Conservation (phyloP, 2,329 filamentous ascomycete genomes). For the Bretziella fagacearum region DNA sequence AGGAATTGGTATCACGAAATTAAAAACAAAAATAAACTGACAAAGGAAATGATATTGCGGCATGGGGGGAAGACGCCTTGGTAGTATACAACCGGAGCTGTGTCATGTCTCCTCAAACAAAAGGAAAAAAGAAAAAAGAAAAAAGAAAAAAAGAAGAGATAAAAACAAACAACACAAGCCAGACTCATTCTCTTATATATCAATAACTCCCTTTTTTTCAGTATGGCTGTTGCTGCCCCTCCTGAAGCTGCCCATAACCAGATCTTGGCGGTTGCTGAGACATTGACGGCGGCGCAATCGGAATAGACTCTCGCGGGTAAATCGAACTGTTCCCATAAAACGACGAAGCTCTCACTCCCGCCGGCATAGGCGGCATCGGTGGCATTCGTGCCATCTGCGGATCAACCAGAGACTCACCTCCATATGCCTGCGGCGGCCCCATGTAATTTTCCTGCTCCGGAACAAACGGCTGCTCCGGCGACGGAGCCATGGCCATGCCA, state of each 20-base stretch:
- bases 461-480: conserved; percentile 1
- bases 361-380: too few species aligned
- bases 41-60: too few species aligned
- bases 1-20: too few species aligned
- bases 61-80: too few species aligned
- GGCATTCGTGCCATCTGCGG: too few species aligned
- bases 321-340: neutral
- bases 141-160: neutral
- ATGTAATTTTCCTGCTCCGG: conserved; percentile 1
- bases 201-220: neutral
- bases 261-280: neutral
- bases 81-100: too few species aligned
- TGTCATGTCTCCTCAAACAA: too few species aligned
- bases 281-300: conserved; percentile 5
- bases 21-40: too few species aligned
- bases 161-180: neutral
- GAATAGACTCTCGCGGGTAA: conserved; percentile 4
- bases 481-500: neutral
- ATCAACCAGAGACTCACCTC: conserved; percentile 5
- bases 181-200: too few species aligned
- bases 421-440: neutral
- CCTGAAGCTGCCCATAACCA: neutral
- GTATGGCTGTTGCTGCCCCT: too few species aligned
- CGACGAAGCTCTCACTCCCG: neutral
- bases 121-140: neutral